Evolutionary conservation across 352 stramenopile species (phyloP).

Genomic region (Pythium rhizo-oryzae): DNA sequence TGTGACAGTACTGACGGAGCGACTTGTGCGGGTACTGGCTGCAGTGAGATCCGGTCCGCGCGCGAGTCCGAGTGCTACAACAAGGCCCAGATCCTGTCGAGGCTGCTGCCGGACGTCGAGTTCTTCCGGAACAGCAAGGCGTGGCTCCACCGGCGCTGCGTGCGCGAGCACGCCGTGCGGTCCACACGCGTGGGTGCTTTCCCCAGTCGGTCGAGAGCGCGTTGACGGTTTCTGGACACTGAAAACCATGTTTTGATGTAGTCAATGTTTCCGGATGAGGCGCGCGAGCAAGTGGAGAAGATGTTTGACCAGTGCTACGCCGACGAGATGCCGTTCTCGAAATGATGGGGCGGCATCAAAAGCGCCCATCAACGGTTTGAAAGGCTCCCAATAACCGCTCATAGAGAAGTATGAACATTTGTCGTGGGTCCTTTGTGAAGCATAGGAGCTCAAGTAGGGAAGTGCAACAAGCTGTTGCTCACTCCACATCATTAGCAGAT

Average conservation of each 20-base stretch:
- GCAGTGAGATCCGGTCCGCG: conserved; percentile 83
- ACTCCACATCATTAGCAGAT: background rate
- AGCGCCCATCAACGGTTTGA: too few species aligned
- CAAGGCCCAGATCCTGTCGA: conserved; percentile 65
- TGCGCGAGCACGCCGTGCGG: conserved; percentile 73
- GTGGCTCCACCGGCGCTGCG: conserved; percentile 69
- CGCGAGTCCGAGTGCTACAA: conserved; percentile 85
- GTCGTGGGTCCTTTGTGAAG: too few species aligned
- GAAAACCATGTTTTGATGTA: conserved; percentile 23
- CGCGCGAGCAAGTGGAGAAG: conserved; percentile 64
- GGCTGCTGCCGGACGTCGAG: conserved; percentile 56
- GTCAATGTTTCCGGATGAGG: conserved; percentile 81
- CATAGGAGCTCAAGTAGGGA: too few species aligned
- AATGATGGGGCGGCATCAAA: background rate
- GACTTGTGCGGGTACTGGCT: too few species aligned
- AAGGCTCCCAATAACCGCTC: background rate
- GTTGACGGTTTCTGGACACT: background rate
- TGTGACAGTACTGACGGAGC: too few species aligned
- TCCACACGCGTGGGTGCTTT: conserved; percentile 74
- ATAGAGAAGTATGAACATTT: too few species aligned
- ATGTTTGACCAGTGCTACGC: conserved; percentile 82
- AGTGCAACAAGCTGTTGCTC: background rate
- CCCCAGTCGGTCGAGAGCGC: too few species aligned
- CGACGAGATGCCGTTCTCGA: conserved; percentile 66
- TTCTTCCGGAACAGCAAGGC: conserved; percentile 63